A percentile compares a stretch with the other conserved stretches of the same genome.
Evolutionary conservation across 345 rosid genomes (phyloP).

Genomic region (Brassica napus): DNA sequence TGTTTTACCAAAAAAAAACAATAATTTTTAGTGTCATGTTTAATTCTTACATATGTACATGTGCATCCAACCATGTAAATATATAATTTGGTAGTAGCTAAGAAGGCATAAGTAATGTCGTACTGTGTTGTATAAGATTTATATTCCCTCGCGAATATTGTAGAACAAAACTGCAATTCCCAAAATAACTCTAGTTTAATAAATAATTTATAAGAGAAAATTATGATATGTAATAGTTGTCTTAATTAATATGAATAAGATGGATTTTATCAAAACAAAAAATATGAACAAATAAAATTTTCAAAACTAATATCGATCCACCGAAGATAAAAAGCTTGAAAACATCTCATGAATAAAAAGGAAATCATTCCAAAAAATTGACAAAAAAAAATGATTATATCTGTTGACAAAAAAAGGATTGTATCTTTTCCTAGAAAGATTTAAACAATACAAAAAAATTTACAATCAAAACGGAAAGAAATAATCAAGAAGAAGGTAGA

Average conservation of each 20-base stretch:
- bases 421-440: not conserved
- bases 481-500: not conserved
- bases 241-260: too few relatives aligned
- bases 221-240: not conserved
- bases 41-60: too few relatives aligned
- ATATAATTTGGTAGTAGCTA: conserved; percentile 20
- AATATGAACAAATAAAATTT: too few relatives aligned
- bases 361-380: not conserved
- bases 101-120: conserved; percentile 23
- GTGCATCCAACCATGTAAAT: not conserved
- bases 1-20: too few relatives aligned
- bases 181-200: too few relatives aligned
- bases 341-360: not conserved
- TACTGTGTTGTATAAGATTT: conserved; percentile 19
- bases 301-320: too few relatives aligned
- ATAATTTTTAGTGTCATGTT: too few relatives aligned
- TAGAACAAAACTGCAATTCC: too few relatives aligned
- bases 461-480: not conserved
- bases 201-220: too few relatives aligned
- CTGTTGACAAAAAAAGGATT: not conserved
- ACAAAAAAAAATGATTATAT: not conserved
- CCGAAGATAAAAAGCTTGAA: not conserved
- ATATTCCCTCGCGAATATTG: not conserved
- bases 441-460: not conserved
- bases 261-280: too few relatives aligned